These are phyloP conservation scores for Taphrina deformans DNA, from an alignment of 1,139 yeast genomes.

Conservation along the genomic window DNA sequence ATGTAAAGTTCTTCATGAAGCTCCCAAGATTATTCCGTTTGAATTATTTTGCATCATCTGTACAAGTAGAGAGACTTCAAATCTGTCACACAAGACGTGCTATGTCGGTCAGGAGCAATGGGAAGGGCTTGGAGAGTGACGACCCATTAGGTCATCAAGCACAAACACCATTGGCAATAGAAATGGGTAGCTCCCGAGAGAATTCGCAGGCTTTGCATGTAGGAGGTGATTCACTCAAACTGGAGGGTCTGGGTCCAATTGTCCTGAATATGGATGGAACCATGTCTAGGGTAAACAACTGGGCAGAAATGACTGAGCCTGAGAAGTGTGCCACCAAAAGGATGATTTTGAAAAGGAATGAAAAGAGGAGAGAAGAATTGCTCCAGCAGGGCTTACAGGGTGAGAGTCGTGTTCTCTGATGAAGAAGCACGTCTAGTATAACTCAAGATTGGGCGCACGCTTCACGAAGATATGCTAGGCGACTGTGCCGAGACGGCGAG, in stretches of 20 bases:
- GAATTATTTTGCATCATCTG: no score
- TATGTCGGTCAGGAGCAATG: not conserved
- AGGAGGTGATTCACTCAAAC: constrained; percentile 1
- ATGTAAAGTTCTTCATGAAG: no score
- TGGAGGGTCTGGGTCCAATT: constrained; percentile 32
- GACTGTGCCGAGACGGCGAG: no score
- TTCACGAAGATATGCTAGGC: no score
- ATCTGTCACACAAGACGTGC: no score
- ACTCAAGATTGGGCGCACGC: no score
- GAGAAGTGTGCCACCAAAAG: constrained; percentile 32
- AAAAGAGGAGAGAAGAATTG: constrained; percentile 9
- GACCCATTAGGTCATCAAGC: not conserved
- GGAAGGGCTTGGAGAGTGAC: not conserved
- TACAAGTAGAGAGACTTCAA: no score
- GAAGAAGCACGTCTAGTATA: no score
- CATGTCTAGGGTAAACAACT: constrained; percentile 31
- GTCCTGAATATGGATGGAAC: constrained; percentile 34
- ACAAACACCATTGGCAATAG: not conserved
- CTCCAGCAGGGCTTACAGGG: not conserved
- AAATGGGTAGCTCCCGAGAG: not conserved
- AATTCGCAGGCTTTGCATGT: constrained; percentile 10
- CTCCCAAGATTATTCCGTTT: no score
- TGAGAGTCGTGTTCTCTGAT: not conserved
- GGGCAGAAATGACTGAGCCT: constrained; percentile 32
- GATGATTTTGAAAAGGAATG: constrained; percentile 28